phyloP scores from a whole-genome alignment of 192 early-diverging fungal species.

The Coemansia sp. region DNA sequence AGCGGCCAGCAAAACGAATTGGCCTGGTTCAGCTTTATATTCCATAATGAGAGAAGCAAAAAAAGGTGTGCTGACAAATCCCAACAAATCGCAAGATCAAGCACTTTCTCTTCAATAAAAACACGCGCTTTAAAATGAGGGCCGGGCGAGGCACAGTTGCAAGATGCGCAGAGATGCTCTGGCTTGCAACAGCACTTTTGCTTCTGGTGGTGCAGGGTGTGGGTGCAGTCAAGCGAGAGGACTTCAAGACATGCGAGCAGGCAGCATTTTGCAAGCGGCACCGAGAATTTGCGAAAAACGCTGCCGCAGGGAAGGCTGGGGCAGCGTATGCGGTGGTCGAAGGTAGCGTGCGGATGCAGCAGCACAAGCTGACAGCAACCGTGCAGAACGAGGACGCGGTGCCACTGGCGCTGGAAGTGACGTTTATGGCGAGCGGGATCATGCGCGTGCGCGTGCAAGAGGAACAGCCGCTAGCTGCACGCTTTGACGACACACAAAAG shows the following conservation, averaged over 20 bases:
- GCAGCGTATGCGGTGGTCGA: slow-evolving; percentile 60
- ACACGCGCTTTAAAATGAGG: slow-evolving; percentile 11
- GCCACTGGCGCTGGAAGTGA: slow-evolving; percentile 42
- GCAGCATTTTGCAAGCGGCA: slow-evolving; percentile 88
- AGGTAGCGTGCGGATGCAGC: slow-evolving; percentile 57
- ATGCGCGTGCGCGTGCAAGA: slow-evolving; percentile 66
- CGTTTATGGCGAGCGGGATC: slow-evolving; percentile 57
- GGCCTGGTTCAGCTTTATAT: slow-evolving; percentile 9
- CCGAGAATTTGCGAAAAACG: slow-evolving; percentile 74
- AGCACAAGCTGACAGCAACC: slow-evolving; percentile 25
- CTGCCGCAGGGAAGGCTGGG: slow-evolving; percentile 20
- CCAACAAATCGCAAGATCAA: too few species aligned
- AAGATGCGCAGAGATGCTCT: slow-evolving; percentile 17
- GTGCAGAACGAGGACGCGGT: slow-evolving; percentile 34
- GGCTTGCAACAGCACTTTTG: slow-evolving; percentile 8
- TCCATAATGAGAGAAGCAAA: neutral
- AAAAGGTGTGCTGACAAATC: neutral
- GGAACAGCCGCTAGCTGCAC: slow-evolving; percentile 60
- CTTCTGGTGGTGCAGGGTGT: slow-evolving; percentile 16
- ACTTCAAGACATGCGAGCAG: slow-evolving; percentile 90
- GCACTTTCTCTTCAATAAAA: too few species aligned
- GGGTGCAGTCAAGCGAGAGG: slow-evolving; percentile 67
- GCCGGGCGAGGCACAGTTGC: neutral
- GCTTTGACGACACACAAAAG: slow-evolving; percentile 66
- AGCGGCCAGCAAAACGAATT: slow-evolving; percentile 38